Percentiles rank a stretch among this genome's conserved stretches.
Evolutionary conservation across 257 asterid genomes (phyloP).

Genomic region (Solanum okadae): DNA sequence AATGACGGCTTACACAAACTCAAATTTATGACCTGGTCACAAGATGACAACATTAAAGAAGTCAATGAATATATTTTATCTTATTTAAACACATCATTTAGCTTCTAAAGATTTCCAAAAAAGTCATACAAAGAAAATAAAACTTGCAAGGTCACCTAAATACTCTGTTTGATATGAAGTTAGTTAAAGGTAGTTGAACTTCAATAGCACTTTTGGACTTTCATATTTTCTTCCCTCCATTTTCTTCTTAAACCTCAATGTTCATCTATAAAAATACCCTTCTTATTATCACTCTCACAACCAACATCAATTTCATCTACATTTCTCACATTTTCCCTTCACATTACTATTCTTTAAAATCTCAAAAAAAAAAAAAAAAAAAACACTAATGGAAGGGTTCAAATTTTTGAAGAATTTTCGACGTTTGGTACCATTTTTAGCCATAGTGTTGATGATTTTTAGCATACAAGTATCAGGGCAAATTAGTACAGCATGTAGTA

Average conservation of each 20-base stretch:
- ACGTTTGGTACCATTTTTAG: constrained; percentile 10
- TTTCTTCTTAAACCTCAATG: neutral
- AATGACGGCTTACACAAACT: accelerated
- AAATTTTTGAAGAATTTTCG: constrained; percentile 8
- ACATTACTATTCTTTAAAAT: constrained; percentile 2
- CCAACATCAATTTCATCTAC: neutral
- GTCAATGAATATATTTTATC: neutral
- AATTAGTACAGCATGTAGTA: constrained; percentile 40
- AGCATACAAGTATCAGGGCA: constrained; percentile 20
- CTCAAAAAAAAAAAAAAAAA: neutral
- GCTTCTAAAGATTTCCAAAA: neutral
- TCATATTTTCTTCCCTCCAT: neutral
- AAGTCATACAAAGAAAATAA: neutral
- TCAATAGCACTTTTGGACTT: constrained; percentile 5
- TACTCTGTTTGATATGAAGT: neutral
- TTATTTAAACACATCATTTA: neutral
- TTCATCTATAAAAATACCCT: neutral
- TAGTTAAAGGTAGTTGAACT: constrained; percentile 16
- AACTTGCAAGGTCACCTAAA: constrained; percentile 11
- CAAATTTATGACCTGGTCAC: too few species aligned
- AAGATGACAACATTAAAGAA: neutral
- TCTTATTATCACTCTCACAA: neutral
- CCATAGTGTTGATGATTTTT: constrained; percentile 10
- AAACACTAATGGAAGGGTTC: constrained; percentile 5
- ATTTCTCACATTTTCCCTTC: neutral